phyloP scores from a whole-genome alignment of 768 basidiomycete genomes.

The Tricholoma flavovirens region DNA sequence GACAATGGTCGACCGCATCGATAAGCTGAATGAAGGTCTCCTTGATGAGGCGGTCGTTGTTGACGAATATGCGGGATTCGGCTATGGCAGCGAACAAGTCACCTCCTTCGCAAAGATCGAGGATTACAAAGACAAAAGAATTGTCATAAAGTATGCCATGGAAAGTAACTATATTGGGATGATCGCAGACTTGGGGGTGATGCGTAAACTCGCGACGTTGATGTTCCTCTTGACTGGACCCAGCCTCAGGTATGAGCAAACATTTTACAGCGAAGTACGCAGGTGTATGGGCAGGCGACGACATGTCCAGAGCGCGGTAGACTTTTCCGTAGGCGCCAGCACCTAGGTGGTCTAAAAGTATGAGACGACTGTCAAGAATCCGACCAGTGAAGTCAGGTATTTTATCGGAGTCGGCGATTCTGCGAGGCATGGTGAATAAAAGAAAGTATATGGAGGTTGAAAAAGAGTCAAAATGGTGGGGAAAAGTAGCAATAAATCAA shows the following conservation, averaged over 20 bases:
- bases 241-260: conserved; percentile 51
- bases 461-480: conserved; percentile 9
- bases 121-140: conserved; percentile 59
- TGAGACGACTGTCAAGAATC: conserved; percentile 56
- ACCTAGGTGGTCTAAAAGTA: conserved; percentile 59
- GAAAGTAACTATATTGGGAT: conserved; percentile 64
- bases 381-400: conserved; percentile 48
- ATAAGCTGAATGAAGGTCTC: conserved; percentile 71
- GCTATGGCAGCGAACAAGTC: conserved; percentile 74
- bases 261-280: conserved; percentile 71
- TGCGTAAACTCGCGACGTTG: conserved; percentile 67
- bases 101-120: conserved; percentile 52
- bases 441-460: conserved; percentile 11
- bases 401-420: conserved; percentile 30
- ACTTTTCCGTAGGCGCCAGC: conserved; percentile 75
- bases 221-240: conserved; percentile 48
- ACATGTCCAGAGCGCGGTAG: conserved; percentile 60
- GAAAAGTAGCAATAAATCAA: conserved; percentile 5
- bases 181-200: conserved; percentile 46
- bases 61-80: conserved; percentile 43
- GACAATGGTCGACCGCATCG: conserved; percentile 73
- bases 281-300: conserved; percentile 30
- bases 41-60: conserved; percentile 59
- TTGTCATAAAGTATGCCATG: conserved; percentile 58
- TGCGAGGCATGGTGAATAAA: conserved; percentile 33